phyloP scores from a whole-genome alignment of 805 yeast genomes.

The Saccharomycopsis guyanensis region DNA sequence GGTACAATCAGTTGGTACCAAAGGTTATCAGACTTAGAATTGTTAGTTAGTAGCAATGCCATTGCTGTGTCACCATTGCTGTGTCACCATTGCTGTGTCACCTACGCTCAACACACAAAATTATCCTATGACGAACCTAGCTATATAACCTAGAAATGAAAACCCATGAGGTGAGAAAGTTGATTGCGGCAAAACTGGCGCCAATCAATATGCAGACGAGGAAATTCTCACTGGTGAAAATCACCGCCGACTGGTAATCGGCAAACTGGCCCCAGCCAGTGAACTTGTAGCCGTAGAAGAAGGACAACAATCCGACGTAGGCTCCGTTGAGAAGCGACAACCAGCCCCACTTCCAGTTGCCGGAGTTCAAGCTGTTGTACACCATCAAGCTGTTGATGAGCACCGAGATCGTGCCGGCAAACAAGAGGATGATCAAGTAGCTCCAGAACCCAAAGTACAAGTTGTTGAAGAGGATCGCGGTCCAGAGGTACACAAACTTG shows the following conservation, averaged over 20 bases:
- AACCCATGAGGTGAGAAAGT: slow-evolving; percentile 11
- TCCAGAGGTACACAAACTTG: slow-evolving; percentile 21
- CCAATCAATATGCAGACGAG: slow-evolving; percentile 24
- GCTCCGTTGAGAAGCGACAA: slow-evolving; percentile 24
- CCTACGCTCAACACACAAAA: no score
- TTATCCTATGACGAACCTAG: no score
- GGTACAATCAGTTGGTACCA: no score
- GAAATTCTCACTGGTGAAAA: slow-evolving; percentile 25
- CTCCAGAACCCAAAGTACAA: slow-evolving; percentile 23
- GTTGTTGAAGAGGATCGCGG: slow-evolving; percentile 22
- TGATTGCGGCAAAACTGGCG: slow-evolving; percentile 7
- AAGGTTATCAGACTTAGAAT: no score
- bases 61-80: no score
- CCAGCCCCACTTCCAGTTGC: slow-evolving; percentile 30
- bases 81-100: no score
- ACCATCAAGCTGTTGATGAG: slow-evolving; percentile 22
- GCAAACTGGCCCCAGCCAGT: slow-evolving; percentile 26
- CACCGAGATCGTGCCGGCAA: slow-evolving; percentile 20
- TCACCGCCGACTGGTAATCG: slow-evolving; percentile 23
- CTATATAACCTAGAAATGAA: slow-evolving; percentile 4
- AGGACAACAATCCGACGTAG: slow-evolving; percentile 25
- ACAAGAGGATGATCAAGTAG: slow-evolving; percentile 19
- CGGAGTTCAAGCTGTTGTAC: slow-evolving; percentile 24
- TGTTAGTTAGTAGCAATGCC: no score
- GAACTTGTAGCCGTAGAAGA: slow-evolving; percentile 25